Evolutionary conservation across 805 yeast species (phyloP).

Genomic region (Kodamaea jinghongensis): DNA sequence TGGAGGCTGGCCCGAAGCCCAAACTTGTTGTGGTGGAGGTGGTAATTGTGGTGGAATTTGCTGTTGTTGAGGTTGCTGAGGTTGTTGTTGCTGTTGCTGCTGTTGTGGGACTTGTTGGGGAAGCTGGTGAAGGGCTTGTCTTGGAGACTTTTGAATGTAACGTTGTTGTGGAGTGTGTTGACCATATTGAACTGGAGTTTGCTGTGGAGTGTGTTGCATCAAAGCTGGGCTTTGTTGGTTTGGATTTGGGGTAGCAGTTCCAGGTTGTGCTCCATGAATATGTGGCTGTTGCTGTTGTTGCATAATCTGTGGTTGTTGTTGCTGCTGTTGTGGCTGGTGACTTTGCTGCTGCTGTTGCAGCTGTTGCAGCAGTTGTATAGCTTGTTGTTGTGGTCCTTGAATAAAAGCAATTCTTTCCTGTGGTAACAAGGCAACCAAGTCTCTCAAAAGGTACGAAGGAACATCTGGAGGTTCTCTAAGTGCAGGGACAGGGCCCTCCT

Average conservation of each 20-base stretch:
- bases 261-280: constrained; percentile 8
- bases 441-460: constrained; percentile 41
- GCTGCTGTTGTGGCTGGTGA: constrained; percentile 1
- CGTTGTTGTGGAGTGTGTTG: constrained; percentile 12
- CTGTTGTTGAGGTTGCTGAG: constrained; percentile 5
- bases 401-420: constrained; percentile 39
- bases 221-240: constrained; percentile 8
- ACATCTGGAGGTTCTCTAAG: constrained; percentile 48
- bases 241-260: constrained; percentile 8
- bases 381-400: constrained; percentile 18
- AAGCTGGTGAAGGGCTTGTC: constrained; percentile 9
- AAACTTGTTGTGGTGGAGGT: constrained; percentile 25
- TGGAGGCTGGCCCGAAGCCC: constrained; percentile 23
- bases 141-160: constrained; percentile 14
- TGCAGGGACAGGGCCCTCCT: constrained; percentile 44
- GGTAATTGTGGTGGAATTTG: constrained; percentile 23
- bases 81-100: constrained; percentile 19
- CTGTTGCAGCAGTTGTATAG: neutral
- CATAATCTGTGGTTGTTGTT: constrained; percentile 11
- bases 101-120: neutral
- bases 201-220: constrained; percentile 8
- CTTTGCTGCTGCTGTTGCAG: constrained; percentile 3
- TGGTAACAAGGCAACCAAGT: constrained; percentile 42
- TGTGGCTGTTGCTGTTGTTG: constrained; percentile 28
- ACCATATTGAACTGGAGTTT: constrained; percentile 9